A percentile compares a stretch with the other conserved stretches of the same genome.
Evolutionary conservation across 73 alveolate species (phyloP).

Genomic region (Paramecium sexaurelia): DNA sequence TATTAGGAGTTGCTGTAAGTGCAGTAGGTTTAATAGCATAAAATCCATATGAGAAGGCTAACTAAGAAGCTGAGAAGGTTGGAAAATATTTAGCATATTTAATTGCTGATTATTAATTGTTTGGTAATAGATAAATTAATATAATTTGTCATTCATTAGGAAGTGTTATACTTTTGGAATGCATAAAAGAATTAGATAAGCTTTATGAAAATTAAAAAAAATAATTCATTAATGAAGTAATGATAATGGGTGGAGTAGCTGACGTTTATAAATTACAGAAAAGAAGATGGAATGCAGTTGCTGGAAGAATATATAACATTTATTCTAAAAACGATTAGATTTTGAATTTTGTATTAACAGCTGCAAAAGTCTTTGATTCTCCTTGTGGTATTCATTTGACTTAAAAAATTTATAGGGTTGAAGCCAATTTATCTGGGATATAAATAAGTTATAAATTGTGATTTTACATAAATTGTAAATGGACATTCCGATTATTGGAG

Average conservation of each 20-base stretch:
- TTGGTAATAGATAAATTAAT: slow-evolving; percentile 44
- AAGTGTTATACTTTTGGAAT: neutral
- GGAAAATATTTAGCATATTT: slow-evolving; percentile 47
- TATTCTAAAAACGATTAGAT: neutral
- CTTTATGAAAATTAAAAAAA: neutral
- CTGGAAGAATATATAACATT: slow-evolving; percentile 28
- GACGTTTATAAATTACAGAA: neutral
- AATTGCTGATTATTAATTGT: neutral
- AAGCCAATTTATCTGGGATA: neutral
- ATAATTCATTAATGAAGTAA: neutral
- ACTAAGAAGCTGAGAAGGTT: neutral
- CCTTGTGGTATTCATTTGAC: neutral
- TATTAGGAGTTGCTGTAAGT: neutral
- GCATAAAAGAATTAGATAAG: slow-evolving; percentile 41
- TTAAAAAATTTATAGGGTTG: neutral
- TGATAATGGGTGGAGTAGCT: slow-evolving; percentile 54
- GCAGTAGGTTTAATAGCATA: neutral
- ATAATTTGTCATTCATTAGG: slow-evolving; percentile 38
- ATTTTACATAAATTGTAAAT: neutral
- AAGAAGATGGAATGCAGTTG: slow-evolving; percentile 48
- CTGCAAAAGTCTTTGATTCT: neutral
- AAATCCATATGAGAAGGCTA: slow-evolving; percentile 24
- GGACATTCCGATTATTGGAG: neutral
- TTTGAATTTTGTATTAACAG: neutral
- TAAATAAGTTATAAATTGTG: slow-evolving; percentile 40